Evolutionary conservation across 2,329 filamentous ascomycete genomes (phyloP), one percentile per base, ranked within the genome.

Genomic region (Exserohilum rostratum): DNA sequence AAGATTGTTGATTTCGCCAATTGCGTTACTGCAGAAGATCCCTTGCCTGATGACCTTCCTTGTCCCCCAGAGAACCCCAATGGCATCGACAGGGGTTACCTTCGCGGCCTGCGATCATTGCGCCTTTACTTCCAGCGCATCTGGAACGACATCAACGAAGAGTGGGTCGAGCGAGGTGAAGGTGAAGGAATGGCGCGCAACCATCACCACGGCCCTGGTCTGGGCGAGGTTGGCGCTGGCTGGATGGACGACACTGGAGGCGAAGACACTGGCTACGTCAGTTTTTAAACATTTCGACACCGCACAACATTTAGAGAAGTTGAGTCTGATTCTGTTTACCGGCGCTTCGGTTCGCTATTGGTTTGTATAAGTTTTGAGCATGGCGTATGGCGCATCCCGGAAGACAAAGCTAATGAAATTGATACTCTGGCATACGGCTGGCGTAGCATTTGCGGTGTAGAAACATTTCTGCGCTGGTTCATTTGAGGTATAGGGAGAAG

Each of bases 1-100:
- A 97, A 97, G 77, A 96, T 99, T 74, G 93, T 96, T 53, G 95
- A 99, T 76, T 99, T 99, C 78, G 95, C 95, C 60, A 99, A 99
- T 73, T 97, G 93, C 69, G 88, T 98, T 31, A 98, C 93, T 1
- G 90, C 91, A 3, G 89, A 95, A 62, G 92, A 96, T 67, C 73
- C 77, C 45, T 68, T 85, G 3, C 77, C 83, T 1, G 77, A 87
- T 10, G 81, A 85, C 55, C 77, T 81, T 1, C 77, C 80, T 15
- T 97, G 93, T 65, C 95, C 95, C 12, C 95, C 95, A 4, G 83
- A 86, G 55, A 86, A 96, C 69, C 90, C 91, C 0, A 79, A 88
- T 31, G 88, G 91, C 56, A 87, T 96, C 6, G 95, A 99, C 65
- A 85, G 87, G 25, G 95, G 95, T 0, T 99, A 98, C 68, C 79